Conservation (phyloP, 768 basidiomycete species). For the Gloeostereum incarnatum region DNA sequence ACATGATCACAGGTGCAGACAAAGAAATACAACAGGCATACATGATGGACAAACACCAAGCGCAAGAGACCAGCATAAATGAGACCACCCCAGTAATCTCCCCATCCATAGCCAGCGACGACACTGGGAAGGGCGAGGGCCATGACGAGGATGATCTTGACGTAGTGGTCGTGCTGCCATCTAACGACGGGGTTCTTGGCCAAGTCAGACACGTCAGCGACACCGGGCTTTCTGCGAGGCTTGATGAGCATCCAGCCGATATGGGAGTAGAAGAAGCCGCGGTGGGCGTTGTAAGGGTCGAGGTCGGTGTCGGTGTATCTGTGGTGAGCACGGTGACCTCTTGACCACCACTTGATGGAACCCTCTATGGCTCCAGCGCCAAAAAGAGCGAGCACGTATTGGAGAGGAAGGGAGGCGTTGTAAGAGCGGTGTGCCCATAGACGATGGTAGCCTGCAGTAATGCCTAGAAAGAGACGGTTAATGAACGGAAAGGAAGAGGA, state of each 20-base stretch:
- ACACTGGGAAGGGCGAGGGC: constrained; percentile 67
- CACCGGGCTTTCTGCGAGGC: constrained; percentile 82
- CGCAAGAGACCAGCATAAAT: constrained; percentile 77
- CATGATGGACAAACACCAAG: constrained; percentile 82
- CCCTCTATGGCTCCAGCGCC: constrained; percentile 94
- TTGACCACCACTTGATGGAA: constrained; percentile 98
- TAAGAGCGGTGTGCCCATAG: constrained; percentile 96
- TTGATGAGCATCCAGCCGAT: constrained; percentile 92
- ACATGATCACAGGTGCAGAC: constrained; percentile 4
- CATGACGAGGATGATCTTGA: constrained; percentile 60
- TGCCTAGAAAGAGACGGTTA: constrained; percentile 42
- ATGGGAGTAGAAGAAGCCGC: constrained; percentile 81
- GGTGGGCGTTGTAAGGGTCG: constrained; percentile 91
- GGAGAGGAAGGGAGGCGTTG: constrained; percentile 80
- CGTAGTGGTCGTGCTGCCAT: constrained; percentile 85
- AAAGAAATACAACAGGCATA: constrained; percentile 24
- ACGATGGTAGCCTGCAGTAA: constrained; percentile 93
- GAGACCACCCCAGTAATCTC: constrained; percentile 79
- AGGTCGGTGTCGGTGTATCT: constrained; percentile 96
- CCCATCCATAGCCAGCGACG: constrained; percentile 76
- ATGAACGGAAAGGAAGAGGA: constrained; percentile 6
- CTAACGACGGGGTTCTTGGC: constrained; percentile 69
- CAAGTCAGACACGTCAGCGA: constrained; percentile 84
- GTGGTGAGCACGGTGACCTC: constrained; percentile 96
- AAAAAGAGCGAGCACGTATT: constrained; percentile 75